Conservation (phyloP, 163 green algal genomes). For the Volvox carteri region DNA sequence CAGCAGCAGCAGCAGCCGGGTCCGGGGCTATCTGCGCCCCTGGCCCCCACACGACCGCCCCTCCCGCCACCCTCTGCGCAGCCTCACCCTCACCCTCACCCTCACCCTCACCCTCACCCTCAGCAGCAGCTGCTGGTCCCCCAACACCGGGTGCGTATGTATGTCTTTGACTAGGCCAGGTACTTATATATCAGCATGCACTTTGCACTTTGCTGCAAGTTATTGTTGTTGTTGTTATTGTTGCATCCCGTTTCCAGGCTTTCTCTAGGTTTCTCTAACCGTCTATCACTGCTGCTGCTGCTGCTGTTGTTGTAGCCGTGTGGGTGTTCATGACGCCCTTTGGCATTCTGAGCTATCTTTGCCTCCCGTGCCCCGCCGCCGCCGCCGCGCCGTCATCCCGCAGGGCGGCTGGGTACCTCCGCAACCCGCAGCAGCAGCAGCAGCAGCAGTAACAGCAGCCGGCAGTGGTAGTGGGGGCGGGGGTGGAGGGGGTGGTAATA, state of each 20-base stretch:
- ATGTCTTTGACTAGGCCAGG: not conserved
- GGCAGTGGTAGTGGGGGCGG: not conserved
- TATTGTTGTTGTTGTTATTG: not conserved
- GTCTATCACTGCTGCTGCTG: not conserved
- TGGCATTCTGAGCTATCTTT: too few species aligned
- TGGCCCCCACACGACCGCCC: too few species aligned
- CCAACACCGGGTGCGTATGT: not conserved
- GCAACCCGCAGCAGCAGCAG: not conserved
- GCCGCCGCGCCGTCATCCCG: not conserved
- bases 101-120: not conserved
- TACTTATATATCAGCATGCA: too few species aligned
- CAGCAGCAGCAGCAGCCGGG: not conserved
- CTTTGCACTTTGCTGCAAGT: too few species aligned
- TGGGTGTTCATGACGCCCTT: not conserved
- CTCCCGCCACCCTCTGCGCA: not conserved
- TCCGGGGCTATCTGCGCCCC: too few species aligned
- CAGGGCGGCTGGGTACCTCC: slow-evolving; percentile 3
- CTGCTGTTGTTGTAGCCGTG: not conserved
- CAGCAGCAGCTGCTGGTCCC: not conserved
- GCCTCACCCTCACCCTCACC: not conserved
- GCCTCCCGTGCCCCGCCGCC: not conserved
- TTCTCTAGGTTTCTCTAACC: not conserved
- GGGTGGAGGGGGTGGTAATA: not conserved
- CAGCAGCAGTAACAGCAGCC: not conserved
- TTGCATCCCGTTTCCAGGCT: not conserved